These are phyloP conservation scores for Lobosporangium transversale DNA, from an alignment of 192 early-diverging fungal species.

Conservation along the genomic window DNA sequence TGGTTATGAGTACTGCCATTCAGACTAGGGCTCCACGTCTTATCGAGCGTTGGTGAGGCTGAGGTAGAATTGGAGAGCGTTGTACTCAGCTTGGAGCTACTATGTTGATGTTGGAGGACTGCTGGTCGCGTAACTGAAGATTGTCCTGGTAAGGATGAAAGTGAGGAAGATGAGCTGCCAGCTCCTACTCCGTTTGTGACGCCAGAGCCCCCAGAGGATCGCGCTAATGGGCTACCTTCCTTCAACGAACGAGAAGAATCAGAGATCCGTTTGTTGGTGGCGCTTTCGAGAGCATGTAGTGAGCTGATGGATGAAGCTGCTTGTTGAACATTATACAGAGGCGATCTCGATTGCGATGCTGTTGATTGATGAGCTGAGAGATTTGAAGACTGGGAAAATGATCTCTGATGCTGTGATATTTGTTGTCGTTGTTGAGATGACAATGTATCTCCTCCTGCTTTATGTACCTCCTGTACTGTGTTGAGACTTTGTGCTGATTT, in stretches of 20 bases:
- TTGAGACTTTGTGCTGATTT: constrained; percentile 2
- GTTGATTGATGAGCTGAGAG: constrained; percentile 16
- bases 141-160: constrained; percentile 19
- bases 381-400: constrained; percentile 41
- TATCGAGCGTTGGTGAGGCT: constrained; percentile 34
- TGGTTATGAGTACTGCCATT: background rate
- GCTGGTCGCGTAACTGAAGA: constrained; percentile 8
- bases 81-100: constrained; percentile 32
- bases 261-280: constrained; percentile 28
- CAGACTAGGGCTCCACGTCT: constrained; percentile 34
- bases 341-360: constrained; percentile 21
- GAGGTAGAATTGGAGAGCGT: constrained; percentile 10
- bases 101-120: constrained; percentile 23
- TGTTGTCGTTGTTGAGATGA: constrained; percentile 1
- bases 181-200: constrained; percentile 2
- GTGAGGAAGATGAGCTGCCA: constrained; percentile 13
- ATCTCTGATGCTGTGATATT: constrained; percentile 28
- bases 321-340: constrained; percentile 38
- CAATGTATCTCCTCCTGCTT: background rate
- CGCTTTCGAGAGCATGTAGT: constrained; percentile 25
- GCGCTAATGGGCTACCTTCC: constrained; percentile 23
- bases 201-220: constrained; percentile 22
- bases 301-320: constrained; percentile 37
- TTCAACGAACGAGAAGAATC: constrained; percentile 43
- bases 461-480: constrained; percentile 12